Base-by-base conservation (phyloP, 495 filamentous ascomycete species). In the Hypoxylon rickii region DNA sequence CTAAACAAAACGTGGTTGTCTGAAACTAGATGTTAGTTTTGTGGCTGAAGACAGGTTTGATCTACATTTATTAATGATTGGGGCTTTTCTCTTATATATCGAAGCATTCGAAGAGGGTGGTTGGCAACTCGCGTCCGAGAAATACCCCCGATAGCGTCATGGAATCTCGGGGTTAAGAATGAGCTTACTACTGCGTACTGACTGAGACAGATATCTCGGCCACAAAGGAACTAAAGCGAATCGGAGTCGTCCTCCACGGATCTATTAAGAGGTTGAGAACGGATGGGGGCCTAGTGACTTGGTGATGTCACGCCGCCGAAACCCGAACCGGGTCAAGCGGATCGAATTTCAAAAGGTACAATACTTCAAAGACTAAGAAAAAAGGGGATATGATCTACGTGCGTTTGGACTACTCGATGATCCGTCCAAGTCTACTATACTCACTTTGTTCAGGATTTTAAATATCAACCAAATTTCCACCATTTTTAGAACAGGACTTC, bases 251-350 rank as follows among this genome's bases (percentile, higher is more conserved):
- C 16, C 43, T 17, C 11, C 24, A 32, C 15, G 21, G 41, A 21
- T 20, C 12, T 31, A 31, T 31, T 5, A 31, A 5, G 26, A 5
- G 26, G 26, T 11, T 11, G 26, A 11, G 5, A 31, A 31, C 26
- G 11, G 5, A 31, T 11, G 26, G 26, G 26, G n/a, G n/a, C n/a
- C n/a, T n/a, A n/a, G n/a, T n/a, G n/a, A n/a, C n/a, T 29, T 46
- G 32, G 22, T 58, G 54, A 58, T 58, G 54, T 58, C 54, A 58
- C 31, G 11, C 44, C 44, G 32, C 40, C 15, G 26, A 12, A 20
- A 12, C 20, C 46, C 32, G 54, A 22, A n/a, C 17, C 54, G 54
- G 54, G 51, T 50, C 21, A 32, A 17, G 40, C 54, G 54, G 49
- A 15, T 22, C 32, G 16, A 7, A 11, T 33, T 54, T 22, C 41